Percentiles rank a stretch among this genome's conserved stretches.
These are phyloP conservation scores for Inonotus obliquus DNA, from an alignment of 1,284 basidiomycete species.

Conservation along the genomic window DNA sequence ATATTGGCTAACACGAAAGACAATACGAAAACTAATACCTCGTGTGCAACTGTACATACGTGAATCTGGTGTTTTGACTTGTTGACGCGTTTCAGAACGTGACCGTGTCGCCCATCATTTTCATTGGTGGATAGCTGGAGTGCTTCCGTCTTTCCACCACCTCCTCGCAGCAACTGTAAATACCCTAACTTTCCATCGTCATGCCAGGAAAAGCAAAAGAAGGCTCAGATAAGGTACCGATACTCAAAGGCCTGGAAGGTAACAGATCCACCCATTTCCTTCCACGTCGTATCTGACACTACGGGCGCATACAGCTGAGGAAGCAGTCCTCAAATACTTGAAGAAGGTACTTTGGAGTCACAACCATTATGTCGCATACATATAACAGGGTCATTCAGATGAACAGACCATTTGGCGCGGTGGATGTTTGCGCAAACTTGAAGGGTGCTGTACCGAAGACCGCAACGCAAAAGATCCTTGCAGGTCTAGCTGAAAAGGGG, in stretches of 20 bases:
- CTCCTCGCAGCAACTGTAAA: background rate
- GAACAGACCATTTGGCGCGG: slow-evolving; percentile 34
- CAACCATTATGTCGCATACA: background rate
- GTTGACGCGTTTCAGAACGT: background rate
- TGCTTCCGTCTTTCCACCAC: background rate
- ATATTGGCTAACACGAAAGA: no score
- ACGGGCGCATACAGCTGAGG: slow-evolving; percentile 54
- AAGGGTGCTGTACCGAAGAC: slow-evolving; percentile 82
- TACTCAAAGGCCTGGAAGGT: slow-evolving; percentile 28
- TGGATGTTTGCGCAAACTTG: slow-evolving; percentile 83
- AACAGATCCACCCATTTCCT: background rate
- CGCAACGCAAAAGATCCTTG: slow-evolving; percentile 76
- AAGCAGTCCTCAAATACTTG: slow-evolving; percentile 67
- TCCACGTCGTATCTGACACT: background rate
- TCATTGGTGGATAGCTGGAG: background rate
- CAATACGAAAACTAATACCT: no score
- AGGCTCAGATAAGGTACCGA: slow-evolving; percentile 21
- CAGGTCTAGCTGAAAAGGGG: slow-evolving; percentile 71
- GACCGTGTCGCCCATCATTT: background rate
- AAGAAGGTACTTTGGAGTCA: slow-evolving; percentile 44
- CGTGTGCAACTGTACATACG: no score
- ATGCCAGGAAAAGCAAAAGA: slow-evolving; percentile 24
- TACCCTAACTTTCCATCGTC: background rate
- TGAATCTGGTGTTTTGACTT: background rate
- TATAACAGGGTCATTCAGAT: slow-evolving; percentile 13